Evolutionary conservation across 2,329 filamentous ascomycete genomes (phyloP).

Genomic region (Penicillium sp.): DNA sequence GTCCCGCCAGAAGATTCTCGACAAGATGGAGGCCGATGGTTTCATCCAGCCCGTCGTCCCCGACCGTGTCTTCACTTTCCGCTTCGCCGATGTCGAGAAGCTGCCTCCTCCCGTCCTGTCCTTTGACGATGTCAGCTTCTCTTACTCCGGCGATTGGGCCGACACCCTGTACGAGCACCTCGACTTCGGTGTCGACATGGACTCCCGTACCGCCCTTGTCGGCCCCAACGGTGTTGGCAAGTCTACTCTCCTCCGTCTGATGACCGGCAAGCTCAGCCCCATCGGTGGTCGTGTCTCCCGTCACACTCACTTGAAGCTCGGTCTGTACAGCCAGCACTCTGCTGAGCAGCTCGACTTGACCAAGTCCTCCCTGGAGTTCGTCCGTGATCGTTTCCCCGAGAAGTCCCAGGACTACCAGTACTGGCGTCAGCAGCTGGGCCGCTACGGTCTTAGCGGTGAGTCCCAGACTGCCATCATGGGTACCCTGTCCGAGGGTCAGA

Average conservation of each 20-base stretch:
- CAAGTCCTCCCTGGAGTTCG: slow-evolving; percentile 96
- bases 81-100: slow-evolving; percentile 98
- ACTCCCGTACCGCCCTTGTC: slow-evolving; percentile 93
- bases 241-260: slow-evolving; percentile 90
- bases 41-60: slow-evolving; percentile 88
- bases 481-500: slow-evolving; percentile 95
- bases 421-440: slow-evolving; percentile 96
- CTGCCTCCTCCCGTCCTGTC: slow-evolving; percentile 95
- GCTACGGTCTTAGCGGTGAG: slow-evolving; percentile 90
- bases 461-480: slow-evolving; percentile 97
- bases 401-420: slow-evolving; percentile 98
- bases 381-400: slow-evolving; percentile 86
- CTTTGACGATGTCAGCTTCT: slow-evolving; percentile 97
- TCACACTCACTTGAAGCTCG: slow-evolving; percentile 98
- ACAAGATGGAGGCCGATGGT: slow-evolving; percentile 99
- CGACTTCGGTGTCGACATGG: slow-evolving; percentile 99
- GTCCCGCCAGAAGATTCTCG: slow-evolving; percentile 98
- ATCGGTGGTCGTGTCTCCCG: slow-evolving; percentile 79
- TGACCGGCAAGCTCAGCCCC: slow-evolving; percentile 91
- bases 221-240: slow-evolving; percentile 99
- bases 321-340: slow-evolving; percentile 97
- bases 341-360: slow-evolving; percentile 97
- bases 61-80: slow-evolving; percentile 93
- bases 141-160: slow-evolving; percentile 84
- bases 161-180: slow-evolving; percentile 97